A percentile compares a stretch with the other conserved stretches of the same genome.
Evolutionary conservation across 768 basidiomycete genomes (phyloP).

Genomic region (Pseudohyphozyma bogoriensis): DNA sequence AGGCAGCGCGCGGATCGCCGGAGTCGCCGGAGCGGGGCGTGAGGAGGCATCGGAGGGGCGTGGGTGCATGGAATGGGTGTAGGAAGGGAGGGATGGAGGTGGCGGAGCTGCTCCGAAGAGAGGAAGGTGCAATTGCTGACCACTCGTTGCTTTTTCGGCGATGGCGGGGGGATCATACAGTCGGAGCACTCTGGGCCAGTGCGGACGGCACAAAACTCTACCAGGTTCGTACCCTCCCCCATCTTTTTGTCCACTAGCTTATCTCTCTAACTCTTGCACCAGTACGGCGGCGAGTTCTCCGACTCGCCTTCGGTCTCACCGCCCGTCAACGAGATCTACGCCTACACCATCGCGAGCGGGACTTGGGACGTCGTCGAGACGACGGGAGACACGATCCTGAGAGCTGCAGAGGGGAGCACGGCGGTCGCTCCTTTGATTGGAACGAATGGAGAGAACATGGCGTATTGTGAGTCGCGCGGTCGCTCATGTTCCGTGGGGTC

Average conservation of each 20-base stretch:
- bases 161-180: background rate
- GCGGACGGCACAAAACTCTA: slow-evolving; percentile 16
- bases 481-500: background rate
- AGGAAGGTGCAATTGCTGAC: no score
- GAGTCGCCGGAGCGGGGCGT: no score
- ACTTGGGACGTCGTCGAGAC: slow-evolving; percentile 8
- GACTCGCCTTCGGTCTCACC: slow-evolving; percentile 15
- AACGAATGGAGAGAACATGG: slow-evolving; percentile 13
- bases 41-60: no score
- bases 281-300: slow-evolving; percentile 12
- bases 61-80: no score
- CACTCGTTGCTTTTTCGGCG: no score
- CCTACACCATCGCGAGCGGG: slow-evolving; percentile 9
- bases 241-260: no score
- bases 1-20: no score
- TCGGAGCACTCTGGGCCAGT: slow-evolving; percentile 19
- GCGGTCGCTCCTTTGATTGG: slow-evolving; percentile 5
- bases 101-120: no score
- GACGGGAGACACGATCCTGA: slow-evolving; percentile 6
- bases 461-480: slow-evolving; percentile 9
- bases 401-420: slow-evolving; percentile 13
- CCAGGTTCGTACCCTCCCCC: no score
- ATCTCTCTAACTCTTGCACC: no score
- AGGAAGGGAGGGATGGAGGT: no score
- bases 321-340: slow-evolving; percentile 1